Percentiles rank a stretch among this genome's conserved stretches.
These are phyloP conservation scores for Lipomyces starkeyi DNA, from an alignment of 805 yeast genomes.

Conservation along the genomic window DNA sequence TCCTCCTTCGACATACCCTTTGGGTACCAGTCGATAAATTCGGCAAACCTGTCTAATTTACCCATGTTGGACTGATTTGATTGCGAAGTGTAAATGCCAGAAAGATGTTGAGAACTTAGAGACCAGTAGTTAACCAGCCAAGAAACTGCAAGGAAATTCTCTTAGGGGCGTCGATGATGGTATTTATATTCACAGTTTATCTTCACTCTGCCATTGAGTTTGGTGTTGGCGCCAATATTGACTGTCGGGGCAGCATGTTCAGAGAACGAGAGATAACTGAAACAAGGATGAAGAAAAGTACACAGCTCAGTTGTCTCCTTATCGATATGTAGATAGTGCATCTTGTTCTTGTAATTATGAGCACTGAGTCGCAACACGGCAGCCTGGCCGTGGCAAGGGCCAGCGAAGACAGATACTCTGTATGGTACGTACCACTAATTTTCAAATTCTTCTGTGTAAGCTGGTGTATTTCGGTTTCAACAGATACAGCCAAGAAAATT, in stretches of 20 bases:
- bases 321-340: no score
- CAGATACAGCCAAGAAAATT: no score
- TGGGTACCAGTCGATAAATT: conserved; percentile 33
- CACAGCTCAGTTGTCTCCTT: no score
- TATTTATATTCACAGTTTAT: not conserved
- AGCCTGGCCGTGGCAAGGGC: no score
- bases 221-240: not conserved
- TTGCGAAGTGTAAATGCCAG: not conserved
- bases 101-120: not conserved
- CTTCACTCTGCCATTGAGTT: not conserved
- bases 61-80: not conserved
- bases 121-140: not conserved
- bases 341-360: no score
- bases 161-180: not conserved
- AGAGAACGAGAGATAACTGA: not conserved
- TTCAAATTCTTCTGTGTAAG: no score
- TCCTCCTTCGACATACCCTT: conserved; percentile 51
- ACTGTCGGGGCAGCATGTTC: not conserved
- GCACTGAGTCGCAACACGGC: no score
- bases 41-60: conserved; percentile 11
- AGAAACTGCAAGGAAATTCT: not conserved
- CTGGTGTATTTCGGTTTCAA: no score
- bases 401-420: no score
- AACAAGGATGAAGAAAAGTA: not conserved
- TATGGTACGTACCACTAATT: no score